Conservation (phyloP, 805 yeast species). For the Brettanomyces bruxellensis region DNA sequence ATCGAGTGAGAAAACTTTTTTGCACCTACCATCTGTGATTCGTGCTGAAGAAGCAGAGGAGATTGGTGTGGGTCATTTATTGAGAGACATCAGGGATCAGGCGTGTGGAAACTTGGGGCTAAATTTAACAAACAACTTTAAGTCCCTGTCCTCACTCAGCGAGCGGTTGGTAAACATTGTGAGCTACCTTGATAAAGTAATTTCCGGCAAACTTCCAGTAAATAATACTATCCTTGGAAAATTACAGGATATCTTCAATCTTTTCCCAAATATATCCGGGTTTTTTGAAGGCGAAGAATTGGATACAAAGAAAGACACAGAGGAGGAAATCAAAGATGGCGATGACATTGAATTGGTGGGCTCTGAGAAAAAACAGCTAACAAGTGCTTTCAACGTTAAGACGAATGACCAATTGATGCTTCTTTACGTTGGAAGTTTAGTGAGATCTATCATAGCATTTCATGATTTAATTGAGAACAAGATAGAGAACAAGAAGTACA, state of each 20-base stretch:
- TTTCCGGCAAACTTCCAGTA: conserved; percentile 64
- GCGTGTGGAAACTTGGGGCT: conserved; percentile 91
- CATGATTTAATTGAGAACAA: conserved; percentile 95
- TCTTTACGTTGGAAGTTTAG: conserved; percentile 80
- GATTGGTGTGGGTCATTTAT: conserved; percentile 93
- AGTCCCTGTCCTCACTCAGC: conserved; percentile 79
- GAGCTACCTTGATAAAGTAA: conserved; percentile 65
- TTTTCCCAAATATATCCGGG: conserved; percentile 62
- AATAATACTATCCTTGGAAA: conserved; percentile 88
- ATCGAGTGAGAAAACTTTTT: conserved; percentile 83
- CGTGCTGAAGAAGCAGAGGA: conserved; percentile 99
- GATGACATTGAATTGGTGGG: background rate
- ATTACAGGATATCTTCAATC: conserved; percentile 88
- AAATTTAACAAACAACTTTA: conserved; percentile 80
- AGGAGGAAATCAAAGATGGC: background rate
- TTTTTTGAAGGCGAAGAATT: conserved; percentile 23
- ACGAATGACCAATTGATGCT: conserved; percentile 96
- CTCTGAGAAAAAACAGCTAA: conserved; percentile 27
- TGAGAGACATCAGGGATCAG: conserved; percentile 92
- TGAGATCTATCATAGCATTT: conserved; percentile 91
- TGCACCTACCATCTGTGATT: conserved; percentile 84
- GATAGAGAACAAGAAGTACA: conserved; percentile 59
- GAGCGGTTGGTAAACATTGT: conserved; percentile 73
- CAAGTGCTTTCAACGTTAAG: conserved; percentile 79
- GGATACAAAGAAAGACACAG: background rate